Base-by-base conservation (phyloP, 2,329 filamentous ascomycete genomes). In the Furcasterigmium sp. region DNA sequence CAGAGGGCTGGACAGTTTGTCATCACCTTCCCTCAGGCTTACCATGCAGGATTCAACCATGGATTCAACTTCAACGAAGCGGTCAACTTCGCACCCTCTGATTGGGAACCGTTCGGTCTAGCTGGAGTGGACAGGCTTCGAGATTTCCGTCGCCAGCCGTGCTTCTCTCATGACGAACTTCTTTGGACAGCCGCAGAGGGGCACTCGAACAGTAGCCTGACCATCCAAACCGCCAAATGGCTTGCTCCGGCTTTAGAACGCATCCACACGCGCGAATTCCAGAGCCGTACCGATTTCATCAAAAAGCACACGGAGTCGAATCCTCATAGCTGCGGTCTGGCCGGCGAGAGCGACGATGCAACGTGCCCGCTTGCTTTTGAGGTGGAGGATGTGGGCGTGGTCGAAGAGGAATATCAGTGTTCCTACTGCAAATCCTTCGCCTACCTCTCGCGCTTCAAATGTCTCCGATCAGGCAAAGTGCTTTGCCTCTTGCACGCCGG, bases 61-160 rank as follows among this genome's bases (percentile, higher is more conserved):
- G 93, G 87, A 0, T 98, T 98, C 71, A 98, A 98, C 60, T 95
- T 96, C 65, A 98, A 98, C 54, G 93, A 98, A 62, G 93, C 93
- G 5, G 93, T 98, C 53, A 98, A 98, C 60, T 98, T 98, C 65
- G 93, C 93, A 0, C 93, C 93, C 1, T 76, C 73, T 21, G 93
- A 98, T 55, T 98, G 93, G 93, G 93, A 98, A 57, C 89, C 90
- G 0, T 94, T 83, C 58, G 93, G 93, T 2, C 82, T 91, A 43
- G 77, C 83, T 21, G 91, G 93, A 1, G 91, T 97, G 2, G 84
- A 91, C 55, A 78, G 91, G 51, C 72, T 97, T 23, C 88, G 93
- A 54, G 78, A 84, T 39, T 98, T 96, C 62, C 79, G 91, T 44
- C 81, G 91, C 44, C 91, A 96, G 51, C 90, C 93, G 2, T 97